These are phyloP conservation scores for Boletus reticulatus DNA, from an alignment of 768 basidiomycete genomes.

Conservation along the genomic window DNA sequence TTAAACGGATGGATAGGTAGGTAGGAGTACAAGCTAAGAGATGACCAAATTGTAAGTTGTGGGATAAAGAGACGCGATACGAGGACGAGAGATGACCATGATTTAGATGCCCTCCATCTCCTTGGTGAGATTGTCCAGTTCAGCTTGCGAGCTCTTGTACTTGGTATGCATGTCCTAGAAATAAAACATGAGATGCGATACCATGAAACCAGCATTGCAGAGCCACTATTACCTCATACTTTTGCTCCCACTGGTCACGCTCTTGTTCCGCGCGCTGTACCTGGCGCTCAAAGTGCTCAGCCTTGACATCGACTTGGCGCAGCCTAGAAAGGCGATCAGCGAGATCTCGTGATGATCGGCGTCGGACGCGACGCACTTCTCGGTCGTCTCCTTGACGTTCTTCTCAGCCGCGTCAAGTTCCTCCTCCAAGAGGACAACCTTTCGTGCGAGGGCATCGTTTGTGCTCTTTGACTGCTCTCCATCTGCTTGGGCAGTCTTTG, in stretches of 20 bases:
- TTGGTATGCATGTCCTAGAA: conserved; percentile 68
- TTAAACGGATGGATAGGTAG: conserved; percentile 15
- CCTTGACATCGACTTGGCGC: conserved; percentile 96
- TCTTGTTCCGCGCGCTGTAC: conserved; percentile 85
- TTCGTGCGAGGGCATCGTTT: conserved; percentile 73
- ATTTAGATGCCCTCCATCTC: conserved; percentile 70
- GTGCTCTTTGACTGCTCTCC: conserved; percentile 67
- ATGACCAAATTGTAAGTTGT: conserved; percentile 9
- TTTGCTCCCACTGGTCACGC: conserved; percentile 91
- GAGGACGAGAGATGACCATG: not conserved
- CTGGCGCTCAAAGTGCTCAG: conserved; percentile 96
- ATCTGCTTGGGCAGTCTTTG: conserved; percentile 64
- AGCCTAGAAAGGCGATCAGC: conserved; percentile 52
- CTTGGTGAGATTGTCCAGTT: conserved; percentile 79
- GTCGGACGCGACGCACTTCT: conserved; percentile 66
- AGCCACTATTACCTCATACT: conserved; percentile 71
- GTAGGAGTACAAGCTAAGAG: conserved; percentile 21
- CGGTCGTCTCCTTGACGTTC: conserved; percentile 93
- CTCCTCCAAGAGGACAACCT: conserved; percentile 90
- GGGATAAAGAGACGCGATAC: conserved; percentile 6
- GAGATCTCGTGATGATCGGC: conserved; percentile 11
- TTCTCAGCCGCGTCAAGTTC: conserved; percentile 96
- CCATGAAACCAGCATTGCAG: not conserved
- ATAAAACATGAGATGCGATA: conserved; percentile 2
- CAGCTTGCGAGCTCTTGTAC: conserved; percentile 69